Percentiles rank a stretch among this genome's conserved stretches.
Conservation (phyloP, 768 basidiomycete species). For the Mycena vulgaris region DNA sequence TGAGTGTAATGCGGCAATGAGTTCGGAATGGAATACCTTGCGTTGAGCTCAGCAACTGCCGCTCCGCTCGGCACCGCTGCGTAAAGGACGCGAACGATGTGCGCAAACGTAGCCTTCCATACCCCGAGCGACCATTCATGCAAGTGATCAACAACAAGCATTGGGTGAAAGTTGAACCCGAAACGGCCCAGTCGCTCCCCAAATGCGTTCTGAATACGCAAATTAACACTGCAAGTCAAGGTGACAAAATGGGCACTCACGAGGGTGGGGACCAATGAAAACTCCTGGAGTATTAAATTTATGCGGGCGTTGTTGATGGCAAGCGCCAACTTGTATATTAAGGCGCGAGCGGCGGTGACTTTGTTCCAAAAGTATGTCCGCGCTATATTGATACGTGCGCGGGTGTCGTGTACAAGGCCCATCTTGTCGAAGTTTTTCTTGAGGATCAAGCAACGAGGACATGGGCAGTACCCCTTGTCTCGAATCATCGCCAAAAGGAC, state of each 20-base stretch:
- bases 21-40: slow-evolving; percentile 34
- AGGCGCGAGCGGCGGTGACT: slow-evolving; percentile 28
- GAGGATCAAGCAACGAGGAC: slow-evolving; percentile 39
- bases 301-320: slow-evolving; percentile 16
- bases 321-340: slow-evolving; percentile 27
- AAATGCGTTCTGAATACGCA: slow-evolving; percentile 46
- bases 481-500: slow-evolving; percentile 39
- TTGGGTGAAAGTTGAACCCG: slow-evolving; percentile 41
- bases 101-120: slow-evolving; percentile 49
- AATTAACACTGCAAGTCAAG: slow-evolving; percentile 1
- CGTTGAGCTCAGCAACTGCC: slow-evolving; percentile 38
- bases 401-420: slow-evolving; percentile 21
- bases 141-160: slow-evolving; percentile 47
- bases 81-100: slow-evolving; percentile 48
- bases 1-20: not conserved
- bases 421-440: slow-evolving; percentile 28
- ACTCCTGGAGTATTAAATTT: slow-evolving; percentile 22
- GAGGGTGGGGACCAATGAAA: slow-evolving; percentile 38
- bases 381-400: not conserved
- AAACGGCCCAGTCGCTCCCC: slow-evolving; percentile 27
- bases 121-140: slow-evolving; percentile 55
- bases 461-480: slow-evolving; percentile 40
- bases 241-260: slow-evolving; percentile 20
- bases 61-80: slow-evolving; percentile 5
- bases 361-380: not conserved